A percentile compares a stretch with the other conserved stretches of the same genome.
Evolutionary conservation across 2,329 filamentous ascomycete species (phyloP).

Genomic region (Neonectria punicea): DNA sequence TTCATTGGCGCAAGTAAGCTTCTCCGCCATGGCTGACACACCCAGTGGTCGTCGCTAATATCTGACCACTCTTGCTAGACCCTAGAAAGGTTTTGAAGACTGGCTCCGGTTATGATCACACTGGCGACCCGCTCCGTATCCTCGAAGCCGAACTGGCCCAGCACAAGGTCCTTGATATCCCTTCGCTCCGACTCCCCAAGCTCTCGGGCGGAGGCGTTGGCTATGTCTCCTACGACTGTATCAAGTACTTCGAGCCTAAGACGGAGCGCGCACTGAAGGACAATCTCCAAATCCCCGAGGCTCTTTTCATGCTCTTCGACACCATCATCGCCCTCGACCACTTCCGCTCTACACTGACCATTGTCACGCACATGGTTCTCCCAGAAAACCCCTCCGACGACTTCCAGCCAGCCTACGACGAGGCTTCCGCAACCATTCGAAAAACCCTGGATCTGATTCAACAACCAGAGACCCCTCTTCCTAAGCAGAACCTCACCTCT

Average conservation of each 20-base stretch:
- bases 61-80: conserved; percentile 52
- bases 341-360: conserved; percentile 91
- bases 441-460: conserved; percentile 78
- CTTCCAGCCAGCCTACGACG: conserved; percentile 59
- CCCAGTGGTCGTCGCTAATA: not conserved
- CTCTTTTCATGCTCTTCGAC: conserved; percentile 96
- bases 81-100: conserved; percentile 85
- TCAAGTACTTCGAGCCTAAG: conserved; percentile 97
- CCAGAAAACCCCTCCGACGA: conserved; percentile 61
- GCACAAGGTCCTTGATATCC: conserved; percentile 83
- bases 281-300: conserved; percentile 88
- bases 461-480: conserved; percentile 79
- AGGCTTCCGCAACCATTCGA: conserved; percentile 67
- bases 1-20: conserved; percentile 78
- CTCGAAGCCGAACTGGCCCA: conserved; percentile 84
- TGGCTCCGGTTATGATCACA: conserved; percentile 86
- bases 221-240: conserved; percentile 97
- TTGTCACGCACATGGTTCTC: conserved; percentile 89
- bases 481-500: conserved; percentile 68
- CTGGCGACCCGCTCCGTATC: conserved; percentile 83
- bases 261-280: conserved; percentile 92
- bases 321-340: conserved; percentile 95
- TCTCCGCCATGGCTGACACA: not conserved
- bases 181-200: conserved; percentile 83
- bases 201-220: conserved; percentile 93